Base-by-base conservation (phyloP, 2,329 filamentous ascomycete species). In the Aspergillus tanneri region DNA sequence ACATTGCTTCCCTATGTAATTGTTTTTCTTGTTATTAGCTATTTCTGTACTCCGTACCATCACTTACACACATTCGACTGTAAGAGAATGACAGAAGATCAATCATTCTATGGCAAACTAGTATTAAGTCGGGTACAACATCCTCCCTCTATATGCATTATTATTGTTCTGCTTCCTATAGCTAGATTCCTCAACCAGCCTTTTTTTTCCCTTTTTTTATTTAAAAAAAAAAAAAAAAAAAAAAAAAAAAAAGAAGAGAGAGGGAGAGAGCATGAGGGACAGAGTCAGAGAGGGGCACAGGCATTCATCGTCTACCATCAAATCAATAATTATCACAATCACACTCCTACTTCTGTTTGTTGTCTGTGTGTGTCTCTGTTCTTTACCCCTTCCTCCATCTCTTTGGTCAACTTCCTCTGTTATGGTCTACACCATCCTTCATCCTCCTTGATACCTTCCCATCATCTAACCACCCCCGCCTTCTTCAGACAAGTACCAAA, bases 341-440 rank as follows among this genome's bases (percentile, higher is more conserved):
- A 45, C 34, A 45, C 37, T 21, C 12, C 34, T n/a, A n/a, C n/a
- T 34, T 27, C 40, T 45, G 50, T 44, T 47, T 39, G 41, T 22
- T 25, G 41, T 45, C 41, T 22, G 35, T 40, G 43, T 36, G 34
- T 46, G 36, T 28, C 36, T 46, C 25, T 40, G 36, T 12, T 44
- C 24, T 40, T 53, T 40, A 45, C 50, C 42, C 36, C 44, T 42
- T 36, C 43, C 16, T 21, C 39, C 50, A 45, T 30, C 36, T 49
- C 42, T 39, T 38, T 34, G 19, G 40, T 37, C 25, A 8, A 46
- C 34, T 38, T 47, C 22, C 46, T 40, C 30, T 24, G 40, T 34
- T 14, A 7, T 32, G 14, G 30, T 34, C 30, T 16, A 5, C 10
- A 34, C 30, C 30, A 34, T 34, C 39, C 22, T 43, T 28, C 39